Percentiles rank a stretch among this genome's conserved stretches.
phyloP scores from a whole-genome alignment of 192 early-diverging fungal genomes.

The Fimicolochytrium jonesii region DNA sequence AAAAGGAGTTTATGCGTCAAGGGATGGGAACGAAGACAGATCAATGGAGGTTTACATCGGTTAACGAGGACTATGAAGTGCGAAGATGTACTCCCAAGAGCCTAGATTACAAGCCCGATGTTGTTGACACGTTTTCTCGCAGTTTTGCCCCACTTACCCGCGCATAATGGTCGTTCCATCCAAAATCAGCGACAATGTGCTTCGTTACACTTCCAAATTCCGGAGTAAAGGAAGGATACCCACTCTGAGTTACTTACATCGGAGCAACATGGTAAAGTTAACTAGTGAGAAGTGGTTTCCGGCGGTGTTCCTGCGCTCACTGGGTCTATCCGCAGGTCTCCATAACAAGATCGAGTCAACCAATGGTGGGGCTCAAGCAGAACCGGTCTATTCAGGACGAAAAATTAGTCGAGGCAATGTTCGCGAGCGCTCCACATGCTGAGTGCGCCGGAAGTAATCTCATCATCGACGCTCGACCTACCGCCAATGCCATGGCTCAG shows the following conservation, averaged over 20 bases:
- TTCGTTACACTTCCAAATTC: slow-evolving; percentile 84
- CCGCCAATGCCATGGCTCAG: slow-evolving; percentile 90
- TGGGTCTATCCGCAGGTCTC: slow-evolving; percentile 67
- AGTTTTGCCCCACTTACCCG: slow-evolving; percentile 91
- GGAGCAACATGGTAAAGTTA: slow-evolving; percentile 68
- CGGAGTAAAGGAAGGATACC: slow-evolving; percentile 89
- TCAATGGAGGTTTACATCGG: slow-evolving; percentile 73
- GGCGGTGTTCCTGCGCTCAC: slow-evolving; percentile 8
- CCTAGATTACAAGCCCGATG: not conserved
- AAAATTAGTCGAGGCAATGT: slow-evolving; percentile 90
- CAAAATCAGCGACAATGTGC: slow-evolving; percentile 83
- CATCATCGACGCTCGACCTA: slow-evolving; percentile 94
- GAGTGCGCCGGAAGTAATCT: slow-evolving; percentile 47
- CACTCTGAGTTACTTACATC: slow-evolving; percentile 83
- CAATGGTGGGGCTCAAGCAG: slow-evolving; percentile 93
- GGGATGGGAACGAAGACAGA: slow-evolving; percentile 63
- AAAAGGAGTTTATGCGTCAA: slow-evolving; percentile 76
- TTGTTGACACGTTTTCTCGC: slow-evolving; percentile 3
- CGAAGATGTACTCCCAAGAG: not conserved
- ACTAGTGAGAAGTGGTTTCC: not conserved
- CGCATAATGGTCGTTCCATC: slow-evolving; percentile 72
- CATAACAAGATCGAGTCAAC: slow-evolving; percentile 92
- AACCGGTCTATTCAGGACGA: slow-evolving; percentile 96
- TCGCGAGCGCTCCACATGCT: slow-evolving; percentile 49
- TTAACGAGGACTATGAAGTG: slow-evolving; percentile 75